Percentiles rank a stretch among this genome's conserved stretches.
phyloP scores from a whole-genome alignment of 2,329 filamentous ascomycete genomes.

The Sporothrix globosa region DNA sequence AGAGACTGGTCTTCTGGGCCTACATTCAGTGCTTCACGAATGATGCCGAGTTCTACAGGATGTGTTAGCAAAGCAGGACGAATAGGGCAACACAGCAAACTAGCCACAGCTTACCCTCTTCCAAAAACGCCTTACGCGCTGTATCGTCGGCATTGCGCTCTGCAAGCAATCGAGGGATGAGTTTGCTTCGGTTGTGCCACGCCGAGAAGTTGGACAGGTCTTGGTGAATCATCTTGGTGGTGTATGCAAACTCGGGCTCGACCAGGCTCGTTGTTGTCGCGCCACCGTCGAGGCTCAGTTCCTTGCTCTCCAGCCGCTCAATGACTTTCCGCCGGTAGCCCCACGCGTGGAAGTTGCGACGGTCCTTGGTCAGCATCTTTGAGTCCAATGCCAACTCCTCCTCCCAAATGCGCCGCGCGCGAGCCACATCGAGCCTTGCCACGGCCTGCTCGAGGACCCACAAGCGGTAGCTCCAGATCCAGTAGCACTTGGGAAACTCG shows the following conservation, averaged over 20 bases:
- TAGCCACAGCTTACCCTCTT: slow-evolving; percentile 58
- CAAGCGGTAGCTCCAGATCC: slow-evolving; percentile 95
- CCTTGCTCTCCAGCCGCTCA: slow-evolving; percentile 67
- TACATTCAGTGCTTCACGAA: slow-evolving; percentile 79
- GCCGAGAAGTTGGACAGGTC: slow-evolving; percentile 96
- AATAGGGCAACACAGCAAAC: too few relatives aligned
- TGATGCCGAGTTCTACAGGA: slow-evolving; percentile 68
- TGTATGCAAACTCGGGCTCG: slow-evolving; percentile 84
- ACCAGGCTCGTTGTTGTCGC: slow-evolving; percentile 60
- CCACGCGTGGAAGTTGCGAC: slow-evolving; percentile 96
- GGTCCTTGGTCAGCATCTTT: slow-evolving; percentile 87
- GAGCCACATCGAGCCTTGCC: slow-evolving; percentile 57
- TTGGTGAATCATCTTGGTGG: slow-evolving; percentile 80
- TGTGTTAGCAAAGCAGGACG: background rate
- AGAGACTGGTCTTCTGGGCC: slow-evolving; percentile 93
- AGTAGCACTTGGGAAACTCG: slow-evolving; percentile 94
- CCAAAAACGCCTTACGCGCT: slow-evolving; percentile 69
- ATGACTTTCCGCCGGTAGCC: slow-evolving; percentile 83
- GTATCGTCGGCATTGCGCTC: slow-evolving; percentile 68
- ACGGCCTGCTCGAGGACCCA: slow-evolving; percentile 81
- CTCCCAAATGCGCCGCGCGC: slow-evolving; percentile 73
- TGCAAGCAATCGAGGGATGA: slow-evolving; percentile 75
- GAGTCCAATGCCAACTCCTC: slow-evolving; percentile 79
- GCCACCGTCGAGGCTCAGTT: slow-evolving; percentile 47
- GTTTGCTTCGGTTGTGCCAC: slow-evolving; percentile 87